A percentile compares a stretch with the other conserved stretches of the same genome.
Conservation (phyloP, 2,329 filamentous ascomycete genomes). For the Fusarium compactum region DNA sequence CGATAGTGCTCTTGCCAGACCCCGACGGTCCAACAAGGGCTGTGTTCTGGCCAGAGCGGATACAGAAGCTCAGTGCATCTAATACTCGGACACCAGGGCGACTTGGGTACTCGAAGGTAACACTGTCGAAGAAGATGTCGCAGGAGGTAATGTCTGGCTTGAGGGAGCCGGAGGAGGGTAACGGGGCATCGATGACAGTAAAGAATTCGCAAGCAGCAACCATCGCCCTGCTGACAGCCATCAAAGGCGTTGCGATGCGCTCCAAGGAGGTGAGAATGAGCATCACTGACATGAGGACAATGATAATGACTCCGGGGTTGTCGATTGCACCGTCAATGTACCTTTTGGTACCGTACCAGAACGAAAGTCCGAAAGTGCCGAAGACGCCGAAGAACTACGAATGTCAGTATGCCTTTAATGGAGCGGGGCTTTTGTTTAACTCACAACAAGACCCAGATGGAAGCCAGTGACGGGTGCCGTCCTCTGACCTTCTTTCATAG, state of each 20-base stretch:
- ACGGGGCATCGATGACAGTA: conserved; percentile 47
- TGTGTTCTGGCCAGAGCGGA: conserved; percentile 70
- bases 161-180: conserved; percentile 36
- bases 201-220: conserved; percentile 49
- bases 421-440: not conserved
- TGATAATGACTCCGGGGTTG: conserved; percentile 54
- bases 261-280: conserved; percentile 52
- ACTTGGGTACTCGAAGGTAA: conserved; percentile 40
- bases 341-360: conserved; percentile 59
- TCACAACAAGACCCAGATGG: conserved; percentile 36
- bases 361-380: conserved; percentile 55
- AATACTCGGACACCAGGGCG: conserved; percentile 37
- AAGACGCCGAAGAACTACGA: conserved; percentile 50
- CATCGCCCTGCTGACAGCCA: conserved; percentile 51
- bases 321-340: conserved; percentile 51
- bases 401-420: not conserved
- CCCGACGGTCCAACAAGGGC: conserved; percentile 78
- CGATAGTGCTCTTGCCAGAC: conserved; percentile 76
- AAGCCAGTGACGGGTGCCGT: conserved; percentile 43
- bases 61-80: conserved; percentile 64
- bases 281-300: conserved; percentile 56
- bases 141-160: conserved; percentile 43
- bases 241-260: conserved; percentile 55
- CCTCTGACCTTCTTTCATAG: conserved; percentile 52
- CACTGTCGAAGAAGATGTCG: conserved; percentile 61